Evolutionary conservation across 2,329 filamentous ascomycete species (phyloP).

Genomic region (Pestalotiopsis sp.): DNA sequence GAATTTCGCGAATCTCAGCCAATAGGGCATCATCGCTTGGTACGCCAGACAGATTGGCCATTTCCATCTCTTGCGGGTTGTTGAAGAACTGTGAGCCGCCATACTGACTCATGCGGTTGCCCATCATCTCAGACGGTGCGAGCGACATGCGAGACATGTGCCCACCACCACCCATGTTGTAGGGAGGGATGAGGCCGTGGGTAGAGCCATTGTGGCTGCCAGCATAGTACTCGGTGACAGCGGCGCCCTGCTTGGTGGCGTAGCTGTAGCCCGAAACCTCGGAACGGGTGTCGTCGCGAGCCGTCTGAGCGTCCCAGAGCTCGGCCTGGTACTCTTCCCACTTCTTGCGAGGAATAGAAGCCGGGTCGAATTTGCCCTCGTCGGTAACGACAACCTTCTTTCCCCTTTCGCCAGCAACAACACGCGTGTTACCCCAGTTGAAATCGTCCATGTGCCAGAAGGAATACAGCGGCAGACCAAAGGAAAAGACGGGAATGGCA

Average conservation of each 20-base stretch:
- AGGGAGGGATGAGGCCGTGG: constrained; percentile 46
- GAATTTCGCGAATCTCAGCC: constrained; percentile 91
- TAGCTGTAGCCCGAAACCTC: constrained; percentile 95
- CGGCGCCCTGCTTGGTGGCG: constrained; percentile 73
- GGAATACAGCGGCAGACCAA: constrained; percentile 86
- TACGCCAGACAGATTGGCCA: constrained; percentile 73
- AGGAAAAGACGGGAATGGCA: constrained; percentile 89
- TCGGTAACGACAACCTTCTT: constrained; percentile 92
- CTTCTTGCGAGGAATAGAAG: constrained; percentile 92
- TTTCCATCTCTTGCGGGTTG: constrained; percentile 70
- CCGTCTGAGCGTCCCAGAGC: constrained; percentile 91
- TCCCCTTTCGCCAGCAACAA: constrained; percentile 92
- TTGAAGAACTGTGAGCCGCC: constrained; percentile 61
- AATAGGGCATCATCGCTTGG: constrained; percentile 89
- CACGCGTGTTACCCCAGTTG: constrained; percentile 97
- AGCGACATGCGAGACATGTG: constrained; percentile 77
- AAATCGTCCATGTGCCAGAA: constrained; percentile 99
- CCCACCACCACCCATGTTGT: constrained; percentile 43
- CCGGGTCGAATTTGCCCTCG: constrained; percentile 96
- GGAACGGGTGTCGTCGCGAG: constrained; percentile 79
- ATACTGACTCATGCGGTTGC: constrained; percentile 63
- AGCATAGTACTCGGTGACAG: constrained; percentile 69
- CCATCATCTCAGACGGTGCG: constrained; percentile 69
- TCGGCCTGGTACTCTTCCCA: constrained; percentile 99
- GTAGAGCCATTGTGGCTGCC: constrained; percentile 60